A percentile compares a stretch with the other conserved stretches of the same genome.
Evolutionary conservation across 129 eudicot genomes (phyloP).

Genomic region (Lactuca saligna): DNA sequence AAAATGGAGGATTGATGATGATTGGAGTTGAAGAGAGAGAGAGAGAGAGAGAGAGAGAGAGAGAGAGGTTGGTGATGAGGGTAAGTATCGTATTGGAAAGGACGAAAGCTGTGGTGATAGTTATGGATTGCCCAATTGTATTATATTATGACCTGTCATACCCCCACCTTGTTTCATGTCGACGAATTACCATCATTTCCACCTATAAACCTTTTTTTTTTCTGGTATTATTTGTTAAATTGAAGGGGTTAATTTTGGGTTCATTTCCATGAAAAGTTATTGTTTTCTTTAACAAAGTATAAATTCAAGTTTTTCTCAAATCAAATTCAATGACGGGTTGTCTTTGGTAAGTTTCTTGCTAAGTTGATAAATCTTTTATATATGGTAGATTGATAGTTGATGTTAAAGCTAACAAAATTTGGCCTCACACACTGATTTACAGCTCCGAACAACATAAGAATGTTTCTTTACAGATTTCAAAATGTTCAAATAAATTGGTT

Average conservation of each 20-base stretch:
- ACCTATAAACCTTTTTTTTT: not conserved
- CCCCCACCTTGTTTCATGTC: not conserved
- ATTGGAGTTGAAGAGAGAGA: constrained; percentile 12
- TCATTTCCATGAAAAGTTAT: not conserved
- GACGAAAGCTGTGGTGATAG: constrained; percentile 24
- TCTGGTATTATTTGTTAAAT: not conserved
- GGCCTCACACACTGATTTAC: too few species aligned
- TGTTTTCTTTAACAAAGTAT: not conserved
- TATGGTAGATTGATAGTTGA: too few species aligned
- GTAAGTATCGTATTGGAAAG: constrained; percentile 4
- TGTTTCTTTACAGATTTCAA: too few species aligned
- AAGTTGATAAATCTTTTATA: too few species aligned
- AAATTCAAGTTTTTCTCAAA: too few species aligned
- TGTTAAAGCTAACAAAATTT: too few species aligned
- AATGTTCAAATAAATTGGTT: too few species aligned
- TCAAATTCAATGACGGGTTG: too few species aligned
- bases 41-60: constrained; percentile 1
- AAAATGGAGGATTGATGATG: constrained; percentile 33
- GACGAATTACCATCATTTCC: not conserved
- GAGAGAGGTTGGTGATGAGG: not conserved
- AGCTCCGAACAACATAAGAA: too few species aligned
- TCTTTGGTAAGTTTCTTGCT: too few species aligned
- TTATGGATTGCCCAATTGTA: constrained; percentile 28
- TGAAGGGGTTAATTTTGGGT: not conserved
- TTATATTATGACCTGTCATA: constrained; percentile 10